These are phyloP conservation scores for Trichoderma atrobrunneum DNA, from an alignment of 2,329 filamentous ascomycete genomes.

Conservation along the genomic window DNA sequence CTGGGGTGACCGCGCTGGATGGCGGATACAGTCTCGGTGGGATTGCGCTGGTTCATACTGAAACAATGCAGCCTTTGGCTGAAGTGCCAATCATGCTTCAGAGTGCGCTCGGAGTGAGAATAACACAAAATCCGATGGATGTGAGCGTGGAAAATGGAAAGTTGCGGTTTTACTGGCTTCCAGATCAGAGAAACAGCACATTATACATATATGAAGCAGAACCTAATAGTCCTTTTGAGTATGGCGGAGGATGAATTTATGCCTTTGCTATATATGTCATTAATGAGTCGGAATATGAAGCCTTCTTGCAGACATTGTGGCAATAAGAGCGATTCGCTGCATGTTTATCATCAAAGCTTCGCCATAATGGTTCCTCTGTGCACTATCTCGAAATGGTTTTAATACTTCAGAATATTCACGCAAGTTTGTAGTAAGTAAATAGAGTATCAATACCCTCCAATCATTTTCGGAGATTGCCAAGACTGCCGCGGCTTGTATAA, in stretches of 20 bases:
- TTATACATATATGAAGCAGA: slow-evolving; percentile 47
- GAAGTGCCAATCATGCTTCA: slow-evolving; percentile 46
- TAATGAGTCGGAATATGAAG: not conserved
- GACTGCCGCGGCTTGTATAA: too few species aligned
- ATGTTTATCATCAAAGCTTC: not conserved
- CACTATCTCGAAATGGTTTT: not conserved
- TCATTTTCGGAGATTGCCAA: too few species aligned
- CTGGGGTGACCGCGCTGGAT: slow-evolving; percentile 41
- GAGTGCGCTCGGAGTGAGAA: slow-evolving; percentile 37
- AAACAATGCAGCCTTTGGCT: slow-evolving; percentile 43
- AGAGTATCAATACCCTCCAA: too few species aligned
- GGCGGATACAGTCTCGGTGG: slow-evolving; percentile 39
- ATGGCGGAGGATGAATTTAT: slow-evolving; percentile 19
- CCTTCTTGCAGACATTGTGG: not conserved
- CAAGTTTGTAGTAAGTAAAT: too few species aligned
- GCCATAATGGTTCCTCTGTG: not conserved
- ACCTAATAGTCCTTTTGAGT: slow-evolving; percentile 24
- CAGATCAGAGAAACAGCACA: slow-evolving; percentile 46
- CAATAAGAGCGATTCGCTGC: not conserved
- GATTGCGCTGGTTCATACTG: slow-evolving; percentile 46
- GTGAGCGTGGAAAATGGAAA: slow-evolving; percentile 42
- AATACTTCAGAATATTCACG: too few species aligned
- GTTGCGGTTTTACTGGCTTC: slow-evolving; percentile 46
- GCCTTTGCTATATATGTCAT: too few species aligned
- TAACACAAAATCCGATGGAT: slow-evolving; percentile 51